Percentiles rank a stretch among this genome's conserved stretches.
phyloP scores from a whole-genome alignment of 192 early-diverging fungal genomes.

The Backusella luteola region DNA sequence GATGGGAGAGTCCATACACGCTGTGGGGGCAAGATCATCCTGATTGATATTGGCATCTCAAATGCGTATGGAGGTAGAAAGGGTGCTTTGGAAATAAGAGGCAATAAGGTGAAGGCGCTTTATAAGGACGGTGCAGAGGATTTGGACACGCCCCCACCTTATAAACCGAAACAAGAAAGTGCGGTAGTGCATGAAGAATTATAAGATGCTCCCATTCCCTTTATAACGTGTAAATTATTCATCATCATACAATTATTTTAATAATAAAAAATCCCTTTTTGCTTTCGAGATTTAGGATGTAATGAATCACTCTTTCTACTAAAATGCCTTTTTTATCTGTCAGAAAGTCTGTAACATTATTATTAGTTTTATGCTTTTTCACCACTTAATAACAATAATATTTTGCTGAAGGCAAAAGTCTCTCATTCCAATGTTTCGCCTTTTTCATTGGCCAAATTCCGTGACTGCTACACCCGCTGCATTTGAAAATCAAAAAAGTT shows the following conservation, averaged over 20 bases:
- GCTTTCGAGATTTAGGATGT: no score
- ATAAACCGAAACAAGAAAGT: background rate
- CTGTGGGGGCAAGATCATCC: constrained; percentile 57
- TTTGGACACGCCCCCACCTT: background rate
- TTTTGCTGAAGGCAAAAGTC: no score
- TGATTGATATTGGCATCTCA: constrained; percentile 77
- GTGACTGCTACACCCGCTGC: background rate
- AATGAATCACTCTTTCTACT: no score
- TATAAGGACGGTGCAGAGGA: constrained; percentile 27
- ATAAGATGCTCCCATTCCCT: background rate
- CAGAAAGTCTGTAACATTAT: no score
- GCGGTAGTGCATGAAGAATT: constrained; percentile 3
- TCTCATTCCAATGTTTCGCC: no score
- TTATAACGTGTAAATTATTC: background rate
- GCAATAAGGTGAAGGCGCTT: constrained; percentile 53
- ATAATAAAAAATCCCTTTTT: background rate
- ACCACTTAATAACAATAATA: no score
- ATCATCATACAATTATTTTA: background rate
- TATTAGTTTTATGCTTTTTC: no score
- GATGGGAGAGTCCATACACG: constrained; percentile 56
- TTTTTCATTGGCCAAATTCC: background rate
- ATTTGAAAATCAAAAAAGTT: background rate
- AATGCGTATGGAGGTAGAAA: constrained; percentile 62
- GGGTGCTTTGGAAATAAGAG: constrained; percentile 71
- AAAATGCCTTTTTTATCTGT: no score